These are phyloP conservation scores for Fusarium anguioides DNA, from an alignment of 2,329 filamentous ascomycete species.

Conservation along the genomic window DNA sequence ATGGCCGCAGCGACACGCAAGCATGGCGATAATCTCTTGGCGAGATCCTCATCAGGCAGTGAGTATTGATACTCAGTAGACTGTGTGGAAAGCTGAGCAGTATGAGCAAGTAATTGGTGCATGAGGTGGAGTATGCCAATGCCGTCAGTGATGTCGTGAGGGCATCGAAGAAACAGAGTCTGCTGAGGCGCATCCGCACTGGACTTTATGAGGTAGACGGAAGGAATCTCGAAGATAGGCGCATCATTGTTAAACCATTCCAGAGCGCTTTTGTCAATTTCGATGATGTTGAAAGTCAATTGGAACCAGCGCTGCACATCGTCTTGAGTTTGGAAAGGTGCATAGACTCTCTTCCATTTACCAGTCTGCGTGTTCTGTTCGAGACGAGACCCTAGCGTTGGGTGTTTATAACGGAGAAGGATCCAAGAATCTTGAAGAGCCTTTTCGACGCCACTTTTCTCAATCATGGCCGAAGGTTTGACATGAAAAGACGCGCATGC, in stretches of 20 bases:
- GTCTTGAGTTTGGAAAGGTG: accelerated
- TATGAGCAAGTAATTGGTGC: not conserved
- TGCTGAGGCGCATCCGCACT: not conserved
- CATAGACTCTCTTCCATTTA: not conserved
- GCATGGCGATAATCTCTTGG: not conserved
- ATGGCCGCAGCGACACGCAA: not conserved
- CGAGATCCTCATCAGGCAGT: not conserved
- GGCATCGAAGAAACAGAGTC: not conserved
- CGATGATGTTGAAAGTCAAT: not conserved
- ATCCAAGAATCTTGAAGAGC: not conserved
- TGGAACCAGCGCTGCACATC: not conserved
- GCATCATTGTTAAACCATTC: not conserved
- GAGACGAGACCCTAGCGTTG: not conserved
- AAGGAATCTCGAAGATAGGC: not conserved
- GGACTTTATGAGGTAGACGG: not conserved
- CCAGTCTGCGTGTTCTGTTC: not conserved
- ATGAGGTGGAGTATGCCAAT: not conserved
- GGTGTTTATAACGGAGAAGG: not conserved
- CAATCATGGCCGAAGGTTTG: accelerated
- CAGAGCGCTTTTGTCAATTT: accelerated
- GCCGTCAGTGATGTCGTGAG: constrained; percentile 1
- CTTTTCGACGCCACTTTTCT: accelerated
- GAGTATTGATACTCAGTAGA: not conserved
- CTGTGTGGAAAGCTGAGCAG: accelerated
- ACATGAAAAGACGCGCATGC: not conserved